Base-by-base conservation (phyloP, 257 asterid genomes). In the Agastache rugosa region DNA sequence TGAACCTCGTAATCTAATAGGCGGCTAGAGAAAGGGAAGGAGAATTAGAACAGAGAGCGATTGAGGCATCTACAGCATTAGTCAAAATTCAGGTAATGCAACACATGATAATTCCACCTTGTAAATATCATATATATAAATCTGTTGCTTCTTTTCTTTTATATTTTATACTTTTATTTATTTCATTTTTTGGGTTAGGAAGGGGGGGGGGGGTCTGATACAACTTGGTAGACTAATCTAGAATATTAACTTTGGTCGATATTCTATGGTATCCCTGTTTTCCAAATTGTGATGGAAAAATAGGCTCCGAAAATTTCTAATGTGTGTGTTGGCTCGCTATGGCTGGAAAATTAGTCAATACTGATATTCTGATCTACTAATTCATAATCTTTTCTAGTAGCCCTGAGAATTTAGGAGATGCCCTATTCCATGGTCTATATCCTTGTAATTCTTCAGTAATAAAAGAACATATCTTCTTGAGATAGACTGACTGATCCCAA, bases 1-100 rank as follows among this genome's bases (percentile, higher is more conserved):
- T 84, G 77, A 74, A 73, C 69, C 69, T 66, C 69, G 67, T 44
- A 63, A 72, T 82, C 71, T 81, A 78, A 75, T 76, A 95, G 99
- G 93, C 98, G 66, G 88, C 92, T 81, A 91, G 96, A 91, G 99
- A 91, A 85, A 91, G 98, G 87, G 99, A 93, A 85, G 98, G 90
- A 47, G 99, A 95, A 76, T 75, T 95, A 86, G 98, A 93, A 85
- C 99, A 91, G 62, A 88, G 96, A 77, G 94, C 98, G 70, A 76
- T 95, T 64, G 99, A 95, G 83, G 96, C 99, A 76, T 87, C 99
- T 39, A 70, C 96, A 51, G 97, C 98, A 71, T 81, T 95, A 83
- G 99, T 94, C 79, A 88, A 93, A 77, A 90, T 80, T 71, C 99
- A 95, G 98, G 99, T 95, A 90, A 69, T 77, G 64, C 64, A 68